phyloP scores from a whole-genome alignment of 2,329 filamentous ascomycete species.

The Cladosporium sp. region DNA sequence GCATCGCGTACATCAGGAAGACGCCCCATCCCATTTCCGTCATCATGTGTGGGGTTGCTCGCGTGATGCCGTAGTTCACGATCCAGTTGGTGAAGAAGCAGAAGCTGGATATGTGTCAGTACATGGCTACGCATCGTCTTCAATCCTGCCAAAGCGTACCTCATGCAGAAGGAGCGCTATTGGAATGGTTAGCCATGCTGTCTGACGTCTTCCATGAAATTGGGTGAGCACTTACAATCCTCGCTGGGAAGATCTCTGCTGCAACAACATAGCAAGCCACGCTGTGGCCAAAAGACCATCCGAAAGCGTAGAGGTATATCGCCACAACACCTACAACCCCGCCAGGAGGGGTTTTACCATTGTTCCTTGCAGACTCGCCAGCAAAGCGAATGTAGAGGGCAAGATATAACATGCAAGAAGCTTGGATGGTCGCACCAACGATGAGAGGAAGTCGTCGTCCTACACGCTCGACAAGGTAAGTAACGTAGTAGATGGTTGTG shows the following conservation, averaged over 20 bases:
- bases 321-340: conserved; percentile 24
- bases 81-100: conserved; percentile 29
- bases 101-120: conserved; percentile 20
- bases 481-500: conserved; percentile 25
- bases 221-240: conserved; percentile 17
- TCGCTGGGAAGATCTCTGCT: conserved; percentile 25
- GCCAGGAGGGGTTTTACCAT: conserved; percentile 21
- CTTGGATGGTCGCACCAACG: conserved; percentile 24
- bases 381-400: conserved; percentile 25
- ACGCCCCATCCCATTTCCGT: conserved; percentile 25
- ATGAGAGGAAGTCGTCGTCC: conserved; percentile 24
- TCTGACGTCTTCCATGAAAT: neutral
- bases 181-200: neutral
- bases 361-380: neutral
- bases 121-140: neutral
- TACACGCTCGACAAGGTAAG: conserved; percentile 24
- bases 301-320: conserved; percentile 27
- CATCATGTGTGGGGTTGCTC: conserved; percentile 24
- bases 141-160: neutral
- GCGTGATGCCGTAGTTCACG: conserved; percentile 26
- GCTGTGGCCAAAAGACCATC: conserved; percentile 25
- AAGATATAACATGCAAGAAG: conserved; percentile 25
- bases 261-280: conserved; percentile 26
- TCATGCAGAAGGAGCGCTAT: conserved; percentile 25
- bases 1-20: conserved; percentile 24